Percentiles rank a stretch among this genome's conserved stretches.
Conservation (phyloP, 2,329 filamentous ascomycete species). For the Tolypocladium capitatum region DNA sequence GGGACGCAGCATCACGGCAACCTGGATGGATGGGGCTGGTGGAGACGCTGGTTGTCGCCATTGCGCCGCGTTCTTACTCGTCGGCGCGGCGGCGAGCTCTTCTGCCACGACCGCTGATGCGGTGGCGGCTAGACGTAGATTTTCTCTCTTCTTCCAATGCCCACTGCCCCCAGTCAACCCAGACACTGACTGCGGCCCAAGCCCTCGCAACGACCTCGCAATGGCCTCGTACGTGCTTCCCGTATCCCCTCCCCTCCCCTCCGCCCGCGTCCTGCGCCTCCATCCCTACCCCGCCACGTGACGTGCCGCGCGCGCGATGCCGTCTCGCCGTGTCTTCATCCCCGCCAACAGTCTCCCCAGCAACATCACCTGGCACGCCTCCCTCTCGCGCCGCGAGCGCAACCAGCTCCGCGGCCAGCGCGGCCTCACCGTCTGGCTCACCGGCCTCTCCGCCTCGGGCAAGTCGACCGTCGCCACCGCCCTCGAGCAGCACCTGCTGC, state of each 20-base stretch:
- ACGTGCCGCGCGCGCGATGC: not conserved
- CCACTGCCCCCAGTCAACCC: too few relatives aligned
- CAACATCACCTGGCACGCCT: slow-evolving; percentile 84
- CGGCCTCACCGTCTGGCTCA: slow-evolving; percentile 96
- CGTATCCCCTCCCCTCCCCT: not conserved
- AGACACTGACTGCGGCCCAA: not conserved
- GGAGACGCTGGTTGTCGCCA: slow-evolving; percentile 11
- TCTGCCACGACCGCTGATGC: not conserved
- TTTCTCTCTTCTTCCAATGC: too few relatives aligned
- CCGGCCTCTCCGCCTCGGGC: slow-evolving; percentile 86
- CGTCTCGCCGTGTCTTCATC: not conserved
- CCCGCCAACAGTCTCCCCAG: slow-evolving; percentile 26
- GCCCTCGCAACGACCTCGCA: not conserved
- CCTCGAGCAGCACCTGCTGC: slow-evolving; percentile 90
- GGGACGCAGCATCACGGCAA: too few relatives aligned
- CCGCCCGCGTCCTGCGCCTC: not conserved
- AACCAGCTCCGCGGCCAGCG: slow-evolving; percentile 64
- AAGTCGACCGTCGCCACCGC: slow-evolving; percentile 96
- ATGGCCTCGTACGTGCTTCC: slow-evolving; percentile 9
- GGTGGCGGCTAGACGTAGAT: not conserved
- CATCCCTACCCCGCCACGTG: not conserved
- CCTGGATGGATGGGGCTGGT: not conserved
- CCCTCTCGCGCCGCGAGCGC: slow-evolving; percentile 67
- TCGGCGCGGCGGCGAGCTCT: not conserved
- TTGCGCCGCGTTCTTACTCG: slow-evolving; percentile 7